Evolutionary conservation across 495 filamentous ascomycete species (phyloP).

Genomic region (Zalerion maritima): DNA sequence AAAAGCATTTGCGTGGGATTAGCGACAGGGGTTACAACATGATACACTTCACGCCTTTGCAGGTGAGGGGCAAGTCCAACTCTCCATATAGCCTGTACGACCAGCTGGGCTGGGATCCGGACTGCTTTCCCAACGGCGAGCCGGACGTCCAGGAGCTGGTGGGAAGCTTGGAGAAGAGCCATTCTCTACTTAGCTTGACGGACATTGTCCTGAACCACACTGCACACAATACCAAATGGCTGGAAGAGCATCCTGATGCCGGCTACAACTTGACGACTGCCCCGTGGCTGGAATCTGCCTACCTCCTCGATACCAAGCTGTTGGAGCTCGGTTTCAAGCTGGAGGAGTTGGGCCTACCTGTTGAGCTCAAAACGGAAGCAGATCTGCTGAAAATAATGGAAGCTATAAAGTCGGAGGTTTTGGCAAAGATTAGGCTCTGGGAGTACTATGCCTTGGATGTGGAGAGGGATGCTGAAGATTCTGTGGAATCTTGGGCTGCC

Average conservation of each 20-base stretch:
- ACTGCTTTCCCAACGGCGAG: constrained; percentile 74
- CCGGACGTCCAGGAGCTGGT: constrained; percentile 66
- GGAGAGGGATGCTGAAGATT: constrained; percentile 50
- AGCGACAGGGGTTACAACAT: constrained; percentile 89
- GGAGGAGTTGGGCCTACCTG: constrained; percentile 52
- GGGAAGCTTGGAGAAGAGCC: constrained; percentile 66
- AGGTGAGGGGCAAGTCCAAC: constrained; percentile 76
- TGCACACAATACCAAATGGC: constrained; percentile 87
- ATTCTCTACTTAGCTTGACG: constrained; percentile 75
- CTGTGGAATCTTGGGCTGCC: constrained; percentile 54
- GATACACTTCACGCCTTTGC: constrained; percentile 94
- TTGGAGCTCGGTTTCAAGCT: constrained; percentile 63
- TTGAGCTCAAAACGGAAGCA: constrained; percentile 49
- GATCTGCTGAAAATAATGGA: constrained; percentile 80
- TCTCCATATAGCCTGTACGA: constrained; percentile 96
- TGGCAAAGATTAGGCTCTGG: constrained; percentile 69
- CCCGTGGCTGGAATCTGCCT: constrained; percentile 80
- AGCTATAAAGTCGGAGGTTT: constrained; percentile 61
- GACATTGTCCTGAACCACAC: constrained; percentile 99
- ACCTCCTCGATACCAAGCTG: constrained; percentile 73
- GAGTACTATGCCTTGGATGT: constrained; percentile 83
- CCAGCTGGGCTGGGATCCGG: constrained; percentile 74
- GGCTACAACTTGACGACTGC: constrained; percentile 91
- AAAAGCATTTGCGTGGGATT: constrained; percentile 75
- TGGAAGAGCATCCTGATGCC: constrained; percentile 86